Evolutionary conservation across 2,329 filamentous ascomycete genomes (phyloP), one percentile per base, ranked within the genome.

Genomic region (Exophiala sp.): DNA sequence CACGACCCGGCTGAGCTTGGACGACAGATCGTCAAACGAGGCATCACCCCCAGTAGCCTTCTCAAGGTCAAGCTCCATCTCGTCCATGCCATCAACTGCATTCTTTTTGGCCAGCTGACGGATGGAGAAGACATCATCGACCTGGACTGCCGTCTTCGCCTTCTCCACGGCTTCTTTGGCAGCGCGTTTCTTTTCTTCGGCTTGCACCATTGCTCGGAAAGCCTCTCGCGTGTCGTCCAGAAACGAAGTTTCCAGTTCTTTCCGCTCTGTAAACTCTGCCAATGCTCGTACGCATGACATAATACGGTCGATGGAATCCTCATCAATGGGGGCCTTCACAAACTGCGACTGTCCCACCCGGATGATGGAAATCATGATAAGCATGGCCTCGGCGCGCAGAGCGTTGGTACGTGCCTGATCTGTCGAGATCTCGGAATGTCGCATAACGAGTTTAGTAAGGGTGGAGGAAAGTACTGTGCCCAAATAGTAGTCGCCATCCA

Each of bases 361-460:
- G 59, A 98, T 88, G 60, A 98, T 94, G 3, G 93, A 97, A 62
- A 98, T 95, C 90, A 97, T 95, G 66, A 98, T 97, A 46, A 98
- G 79, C 93, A 98, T 98, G 38, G 93, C 93, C 70, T 98, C 93
- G 2, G 93, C 93, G 43, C 88, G 85, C 21, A 98, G 79, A 23
- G 91, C 90, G 62, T 98, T 98, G 23, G 91, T 97, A 32, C 93
- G 85, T 37, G 87, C 86, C 37, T 77, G 71, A 62, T 96, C 91
- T 19, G 85, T 75, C 1, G 91, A 96, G 53, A 97, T 90, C 65
- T 97, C 90, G 1, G 88, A 86, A 67, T 97, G 89, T 46, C 93
- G 86, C 89, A 98, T 95, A 43, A 98, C 93, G 47, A 98, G 79
- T 73, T 98, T 98, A 13, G 93, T 95, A 50, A 98, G 79, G 1